These are phyloP conservation scores for Batrachochytrium dendrobatidis DNA, from an alignment of 371 early-diverging fungal genomes.

Conservation along the genomic window DNA sequence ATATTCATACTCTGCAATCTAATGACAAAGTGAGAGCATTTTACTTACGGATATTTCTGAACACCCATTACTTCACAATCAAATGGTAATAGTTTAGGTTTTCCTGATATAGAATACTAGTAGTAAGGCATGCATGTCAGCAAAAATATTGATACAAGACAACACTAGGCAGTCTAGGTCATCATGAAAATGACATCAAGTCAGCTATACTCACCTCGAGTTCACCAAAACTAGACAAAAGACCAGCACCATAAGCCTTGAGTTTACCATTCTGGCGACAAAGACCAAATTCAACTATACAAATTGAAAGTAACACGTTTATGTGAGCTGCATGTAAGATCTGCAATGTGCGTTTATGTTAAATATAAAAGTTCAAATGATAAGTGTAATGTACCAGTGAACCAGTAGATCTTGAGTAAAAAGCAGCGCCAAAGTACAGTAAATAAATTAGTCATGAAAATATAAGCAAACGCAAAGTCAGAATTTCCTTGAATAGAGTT, in stretches of 20 bases:
- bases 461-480: neutral
- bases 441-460: neutral
- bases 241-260: constrained; percentile 90
- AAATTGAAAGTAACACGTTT: no score
- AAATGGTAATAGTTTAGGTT: constrained; percentile 75
- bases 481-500: neutral
- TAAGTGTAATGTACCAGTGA: constrained; percentile 7
- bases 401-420: constrained; percentile 19
- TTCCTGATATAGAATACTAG: constrained; percentile 65
- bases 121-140: constrained; percentile 1
- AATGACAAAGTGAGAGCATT: neutral
- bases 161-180: neutral
- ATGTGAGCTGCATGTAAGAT: constrained; percentile 46
- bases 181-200: neutral
- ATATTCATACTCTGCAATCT: neutral
- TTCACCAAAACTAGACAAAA: constrained; percentile 94
- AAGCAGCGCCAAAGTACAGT: neutral
- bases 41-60: constrained; percentile 68
- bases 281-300: constrained; percentile 92
- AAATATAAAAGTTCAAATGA: neutral
- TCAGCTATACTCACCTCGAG: constrained; percentile 45
- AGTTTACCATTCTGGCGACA: constrained; percentile 72
- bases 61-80: constrained; percentile 75
- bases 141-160: neutral
- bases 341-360: neutral